phyloP scores from a whole-genome alignment of 2,329 filamentous ascomycete genomes.

The Cercospora berteroae region DNA sequence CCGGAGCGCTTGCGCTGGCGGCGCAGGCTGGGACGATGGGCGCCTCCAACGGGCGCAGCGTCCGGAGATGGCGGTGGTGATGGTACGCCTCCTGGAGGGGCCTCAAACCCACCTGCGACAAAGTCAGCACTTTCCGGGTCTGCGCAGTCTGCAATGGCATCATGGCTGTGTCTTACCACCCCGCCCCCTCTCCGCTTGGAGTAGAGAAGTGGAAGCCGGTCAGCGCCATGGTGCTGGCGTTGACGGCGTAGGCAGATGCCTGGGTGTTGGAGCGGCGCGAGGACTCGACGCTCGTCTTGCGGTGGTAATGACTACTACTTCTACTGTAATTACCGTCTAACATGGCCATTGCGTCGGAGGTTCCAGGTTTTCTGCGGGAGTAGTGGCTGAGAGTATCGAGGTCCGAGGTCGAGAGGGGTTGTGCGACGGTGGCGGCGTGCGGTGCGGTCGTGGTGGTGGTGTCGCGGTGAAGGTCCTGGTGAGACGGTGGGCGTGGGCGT shows the following conservation, averaged over 20 bases:
- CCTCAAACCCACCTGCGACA: constrained; percentile 89
- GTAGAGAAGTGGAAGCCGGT: constrained; percentile 93
- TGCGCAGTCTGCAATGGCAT: neutral
- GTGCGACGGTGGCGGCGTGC: neutral
- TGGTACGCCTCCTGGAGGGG: constrained; percentile 74
- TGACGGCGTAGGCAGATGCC: constrained; percentile 87
- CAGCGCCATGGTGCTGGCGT: constrained; percentile 65
- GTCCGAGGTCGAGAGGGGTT: neutral
- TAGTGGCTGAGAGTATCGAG: constrained; percentile 7
- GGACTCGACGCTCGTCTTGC: constrained; percentile 55
- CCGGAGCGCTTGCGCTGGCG: constrained; percentile 52
- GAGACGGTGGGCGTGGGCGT: neutral
- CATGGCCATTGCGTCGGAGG: constrained; percentile 61
- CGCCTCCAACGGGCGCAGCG: constrained; percentile 24
- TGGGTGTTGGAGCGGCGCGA: constrained; percentile 71
- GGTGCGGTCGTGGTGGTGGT: neutral
- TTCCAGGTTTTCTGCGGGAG: constrained; percentile 46
- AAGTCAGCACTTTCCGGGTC: constrained; percentile 12
- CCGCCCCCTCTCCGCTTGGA: constrained; percentile 67
- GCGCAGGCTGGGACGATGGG: constrained; percentile 27
- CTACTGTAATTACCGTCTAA: constrained; percentile 65
- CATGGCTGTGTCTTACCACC: constrained; percentile 25
- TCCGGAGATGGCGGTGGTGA: constrained; percentile 80
- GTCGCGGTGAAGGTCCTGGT: neutral
- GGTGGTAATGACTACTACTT: constrained; percentile 63